phyloP scores from a whole-genome alignment of 1,284 basidiomycete genomes.

The Cyathus olla region DNA sequence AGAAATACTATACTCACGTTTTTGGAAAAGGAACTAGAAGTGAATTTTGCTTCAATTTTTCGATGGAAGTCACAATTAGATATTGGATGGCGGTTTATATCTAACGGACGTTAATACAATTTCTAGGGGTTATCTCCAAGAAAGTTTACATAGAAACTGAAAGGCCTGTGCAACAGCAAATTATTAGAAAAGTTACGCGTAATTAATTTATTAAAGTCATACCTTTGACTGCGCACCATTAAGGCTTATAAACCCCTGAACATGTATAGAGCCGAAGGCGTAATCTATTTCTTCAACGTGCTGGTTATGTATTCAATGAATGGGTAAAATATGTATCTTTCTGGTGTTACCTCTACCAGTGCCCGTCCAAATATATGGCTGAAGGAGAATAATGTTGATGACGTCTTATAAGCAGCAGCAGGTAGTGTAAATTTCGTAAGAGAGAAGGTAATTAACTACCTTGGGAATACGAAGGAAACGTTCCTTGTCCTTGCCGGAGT shows the following conservation, averaged over 20 bases:
- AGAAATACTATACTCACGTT: constrained; percentile 54
- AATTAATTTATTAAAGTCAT: constrained; percentile 14
- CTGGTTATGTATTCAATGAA: constrained; percentile 38
- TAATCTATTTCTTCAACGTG: constrained; percentile 75
- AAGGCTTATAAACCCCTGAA: constrained; percentile 87
- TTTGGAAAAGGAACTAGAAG: constrained; percentile 75
- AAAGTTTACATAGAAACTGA: constrained; percentile 84
- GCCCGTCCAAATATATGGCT: constrained; percentile 75
- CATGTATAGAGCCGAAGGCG: constrained; percentile 58
- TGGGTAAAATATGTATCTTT: no score
- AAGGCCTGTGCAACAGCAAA: constrained; percentile 60
- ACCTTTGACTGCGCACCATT: constrained; percentile 82
- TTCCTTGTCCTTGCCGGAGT: constrained; percentile 47
- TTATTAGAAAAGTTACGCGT: not conserved
- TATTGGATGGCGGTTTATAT: constrained; percentile 86
- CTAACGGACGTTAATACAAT: constrained; percentile 51
- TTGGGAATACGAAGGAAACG: constrained; percentile 71
- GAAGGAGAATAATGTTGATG: constrained; percentile 72
- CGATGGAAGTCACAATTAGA: constrained; percentile 77
- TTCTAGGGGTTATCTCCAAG: no score
- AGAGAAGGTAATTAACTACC: constrained; percentile 47
- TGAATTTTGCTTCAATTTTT: constrained; percentile 74
- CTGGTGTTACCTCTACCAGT: constrained; percentile 66
- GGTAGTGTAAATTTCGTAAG: not conserved
- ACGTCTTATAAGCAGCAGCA: constrained; percentile 55